Evolutionary conservation across 1,284 basidiomycete species (phyloP).

Genomic region (Stereum hirsutum): DNA sequence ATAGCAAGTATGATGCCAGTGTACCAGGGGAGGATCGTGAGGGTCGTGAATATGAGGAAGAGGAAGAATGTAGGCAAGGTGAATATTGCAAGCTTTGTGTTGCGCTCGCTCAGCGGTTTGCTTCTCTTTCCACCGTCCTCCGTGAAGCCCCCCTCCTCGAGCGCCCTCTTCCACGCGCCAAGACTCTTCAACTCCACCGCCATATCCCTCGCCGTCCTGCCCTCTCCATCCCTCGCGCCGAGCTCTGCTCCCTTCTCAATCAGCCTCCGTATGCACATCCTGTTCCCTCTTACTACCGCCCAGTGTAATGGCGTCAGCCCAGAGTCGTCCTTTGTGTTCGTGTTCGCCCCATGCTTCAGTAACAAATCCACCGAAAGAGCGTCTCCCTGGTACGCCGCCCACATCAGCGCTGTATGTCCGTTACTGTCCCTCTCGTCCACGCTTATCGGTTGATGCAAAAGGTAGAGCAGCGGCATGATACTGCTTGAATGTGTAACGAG

Average conservation of each 20-base stretch:
- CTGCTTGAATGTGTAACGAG: constrained; percentile 91
- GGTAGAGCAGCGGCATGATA: constrained; percentile 90
- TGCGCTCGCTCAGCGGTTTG: constrained; percentile 69
- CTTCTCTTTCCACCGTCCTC: constrained; percentile 66
- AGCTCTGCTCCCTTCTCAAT: constrained; percentile 83
- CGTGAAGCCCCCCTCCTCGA: constrained; percentile 79
- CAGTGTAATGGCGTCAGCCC: constrained; percentile 93
- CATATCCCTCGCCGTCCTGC: constrained; percentile 91
- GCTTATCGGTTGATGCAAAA: constrained; percentile 85
- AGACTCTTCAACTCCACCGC: constrained; percentile 87
- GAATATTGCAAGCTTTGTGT: constrained; percentile 80
- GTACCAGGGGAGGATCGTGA: constrained; percentile 84
- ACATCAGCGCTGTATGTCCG: constrained; percentile 96
- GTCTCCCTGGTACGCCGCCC: constrained; percentile 99
- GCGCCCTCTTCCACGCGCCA: constrained; percentile 79
- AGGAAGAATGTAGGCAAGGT: constrained; percentile 72
- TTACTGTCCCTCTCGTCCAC: constrained; percentile 86
- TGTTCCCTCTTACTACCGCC: constrained; percentile 96
- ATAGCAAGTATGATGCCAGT: constrained; percentile 75
- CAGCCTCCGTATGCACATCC: constrained; percentile 77
- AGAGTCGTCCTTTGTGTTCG: constrained; percentile 67
- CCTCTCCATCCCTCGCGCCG: constrained; percentile 72
- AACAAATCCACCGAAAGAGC: constrained; percentile 90
- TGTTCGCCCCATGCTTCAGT: constrained; percentile 80
- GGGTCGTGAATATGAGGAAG: constrained; percentile 76